A percentile compares a stretch with the other conserved stretches of the same genome.
Evolutionary conservation across 176 grass and related monocot species (phyloP).

Genomic region (Eragrostis curvula): DNA sequence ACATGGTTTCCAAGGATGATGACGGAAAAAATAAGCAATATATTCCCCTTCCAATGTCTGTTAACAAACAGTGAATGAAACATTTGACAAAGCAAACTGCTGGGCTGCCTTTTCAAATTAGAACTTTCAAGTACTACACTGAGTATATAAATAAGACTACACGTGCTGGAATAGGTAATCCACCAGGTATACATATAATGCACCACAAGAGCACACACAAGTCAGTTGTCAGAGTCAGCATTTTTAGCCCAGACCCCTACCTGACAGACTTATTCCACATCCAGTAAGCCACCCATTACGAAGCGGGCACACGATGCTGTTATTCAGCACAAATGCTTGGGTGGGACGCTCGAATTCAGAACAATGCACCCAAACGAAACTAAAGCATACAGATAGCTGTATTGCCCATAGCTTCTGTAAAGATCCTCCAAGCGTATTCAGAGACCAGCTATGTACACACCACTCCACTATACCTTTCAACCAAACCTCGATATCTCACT

Average conservation of each 20-base stretch:
- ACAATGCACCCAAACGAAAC: neutral
- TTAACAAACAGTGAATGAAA: neutral
- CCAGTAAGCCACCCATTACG: neutral
- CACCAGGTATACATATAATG: neutral
- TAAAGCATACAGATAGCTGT: neutral
- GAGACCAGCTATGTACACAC: neutral
- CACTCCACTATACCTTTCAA: neutral
- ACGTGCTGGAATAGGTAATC: slow-evolving; percentile 11
- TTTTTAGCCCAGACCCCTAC: neutral
- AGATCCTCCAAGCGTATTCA: neutral
- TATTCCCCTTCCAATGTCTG: slow-evolving; percentile 5
- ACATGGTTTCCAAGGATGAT: slow-evolving; percentile 5
- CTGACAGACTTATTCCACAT: neutral
- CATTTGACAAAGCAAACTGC: neutral
- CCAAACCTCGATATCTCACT: neutral
- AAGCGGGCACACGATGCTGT: neutral
- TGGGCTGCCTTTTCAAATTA: neutral
- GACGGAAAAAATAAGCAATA: neutral
- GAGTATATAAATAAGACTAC: slow-evolving; percentile 24
- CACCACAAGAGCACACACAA: neutral
- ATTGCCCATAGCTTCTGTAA: neutral
- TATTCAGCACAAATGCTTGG: neutral
- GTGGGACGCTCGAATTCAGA: neutral
- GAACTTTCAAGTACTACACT: no score
- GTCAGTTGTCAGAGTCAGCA: neutral